Evolutionary conservation across 2,329 filamentous ascomycete genomes (phyloP).

Genomic region (Apiospora arundinis): DNA sequence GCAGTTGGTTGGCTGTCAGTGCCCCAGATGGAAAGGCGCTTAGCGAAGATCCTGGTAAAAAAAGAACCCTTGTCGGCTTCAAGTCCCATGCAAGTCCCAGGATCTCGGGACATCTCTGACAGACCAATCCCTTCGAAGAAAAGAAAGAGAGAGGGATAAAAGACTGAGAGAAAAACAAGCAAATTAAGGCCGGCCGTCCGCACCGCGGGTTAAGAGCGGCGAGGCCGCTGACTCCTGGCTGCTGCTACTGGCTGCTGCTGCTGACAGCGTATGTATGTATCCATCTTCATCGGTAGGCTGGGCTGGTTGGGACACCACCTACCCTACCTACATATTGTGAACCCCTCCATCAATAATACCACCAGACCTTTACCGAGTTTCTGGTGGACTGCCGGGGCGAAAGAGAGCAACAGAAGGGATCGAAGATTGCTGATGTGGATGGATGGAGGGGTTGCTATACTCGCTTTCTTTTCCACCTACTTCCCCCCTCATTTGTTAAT

Average conservation of each 20-base stretch:
- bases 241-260: not conserved
- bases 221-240: not conserved
- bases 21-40: slow-evolving; percentile 23
- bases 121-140: not conserved
- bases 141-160: no score
- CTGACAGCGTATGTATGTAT: not conserved
- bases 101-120: slow-evolving; percentile 30
- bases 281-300: slow-evolving; percentile 12
- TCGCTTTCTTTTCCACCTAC: not conserved
- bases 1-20: slow-evolving; percentile 22
- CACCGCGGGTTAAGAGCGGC: not conserved
- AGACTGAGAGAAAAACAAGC: not conserved
- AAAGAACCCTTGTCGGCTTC: slow-evolving; percentile 26
- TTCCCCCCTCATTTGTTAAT: not conserved
- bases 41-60: slow-evolving; percentile 19
- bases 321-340: slow-evolving; percentile 1
- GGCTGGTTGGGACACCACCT: not conserved
- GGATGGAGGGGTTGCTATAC: not conserved
- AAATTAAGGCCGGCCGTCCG: slow-evolving; percentile 11
- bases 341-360: not conserved
- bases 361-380: not conserved
- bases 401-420: not conserved
- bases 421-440: not conserved
- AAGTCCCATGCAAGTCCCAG: slow-evolving; percentile 34
- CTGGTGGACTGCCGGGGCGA: slow-evolving; percentile 2